A percentile compares a stretch with the other conserved stretches of the same genome.
phyloP scores from a whole-genome alignment of 306 rosid genomes.

The Begonia masoniana region DNA sequence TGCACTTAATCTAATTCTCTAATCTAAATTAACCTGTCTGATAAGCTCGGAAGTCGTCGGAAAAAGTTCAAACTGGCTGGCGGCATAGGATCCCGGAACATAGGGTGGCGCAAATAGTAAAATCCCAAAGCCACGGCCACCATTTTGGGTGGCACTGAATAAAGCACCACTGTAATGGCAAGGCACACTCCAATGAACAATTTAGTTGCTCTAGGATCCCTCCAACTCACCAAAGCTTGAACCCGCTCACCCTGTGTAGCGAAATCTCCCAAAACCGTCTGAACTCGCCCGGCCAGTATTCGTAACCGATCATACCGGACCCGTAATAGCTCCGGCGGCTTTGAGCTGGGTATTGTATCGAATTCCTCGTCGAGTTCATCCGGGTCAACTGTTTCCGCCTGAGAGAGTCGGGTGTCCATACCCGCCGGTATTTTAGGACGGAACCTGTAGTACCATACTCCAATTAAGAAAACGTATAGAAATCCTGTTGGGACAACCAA shows the following conservation, averaged over 20 bases:
- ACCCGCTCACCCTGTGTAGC: slow-evolving; percentile 90
- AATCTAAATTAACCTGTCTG: slow-evolving; percentile 73
- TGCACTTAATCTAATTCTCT: slow-evolving; percentile 1
- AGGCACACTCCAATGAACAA: slow-evolving; percentile 36
- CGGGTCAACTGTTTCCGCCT: slow-evolving; percentile 64
- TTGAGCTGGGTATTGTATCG: slow-evolving; percentile 85
- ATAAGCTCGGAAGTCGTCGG: slow-evolving; percentile 65
- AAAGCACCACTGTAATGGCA: slow-evolving; percentile 25
- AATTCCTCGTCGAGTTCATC: slow-evolving; percentile 86
- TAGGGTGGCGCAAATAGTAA: slow-evolving; percentile 50
- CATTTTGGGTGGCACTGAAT: slow-evolving; percentile 45
- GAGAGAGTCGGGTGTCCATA: slow-evolving; percentile 72
- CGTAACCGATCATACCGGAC: slow-evolving; percentile 70
- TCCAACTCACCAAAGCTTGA: slow-evolving; percentile 84
- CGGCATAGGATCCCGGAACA: slow-evolving; percentile 45
- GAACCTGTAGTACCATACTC: slow-evolving; percentile 87
- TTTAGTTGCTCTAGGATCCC: slow-evolving; percentile 82
- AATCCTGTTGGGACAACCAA: slow-evolving; percentile 80
- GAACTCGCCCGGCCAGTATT: slow-evolving; percentile 74
- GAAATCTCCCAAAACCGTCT: slow-evolving; percentile 87
- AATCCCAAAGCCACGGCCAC: slow-evolving; percentile 86
- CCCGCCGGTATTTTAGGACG: slow-evolving; percentile 80
- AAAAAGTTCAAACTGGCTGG: slow-evolving; percentile 40
- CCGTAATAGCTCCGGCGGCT: slow-evolving; percentile 45
- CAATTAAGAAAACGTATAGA: slow-evolving; percentile 66